phyloP scores from a whole-genome alignment of 2,329 filamentous ascomycete genomes.

The Blumeriella jaapii region DNA sequence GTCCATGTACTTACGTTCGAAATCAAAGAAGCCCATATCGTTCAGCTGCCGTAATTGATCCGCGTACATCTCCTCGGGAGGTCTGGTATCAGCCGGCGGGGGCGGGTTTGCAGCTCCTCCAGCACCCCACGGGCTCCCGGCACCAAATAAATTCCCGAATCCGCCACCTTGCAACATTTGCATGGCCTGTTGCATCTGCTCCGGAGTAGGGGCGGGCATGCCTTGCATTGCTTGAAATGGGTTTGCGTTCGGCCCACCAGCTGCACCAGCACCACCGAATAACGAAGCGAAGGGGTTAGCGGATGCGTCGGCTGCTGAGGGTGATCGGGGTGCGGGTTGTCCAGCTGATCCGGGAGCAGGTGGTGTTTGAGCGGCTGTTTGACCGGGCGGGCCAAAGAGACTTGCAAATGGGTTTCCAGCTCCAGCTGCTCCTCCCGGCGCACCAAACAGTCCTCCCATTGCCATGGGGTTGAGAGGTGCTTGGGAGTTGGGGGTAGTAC shows the following conservation, averaged over 20 bases:
- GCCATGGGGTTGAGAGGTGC: constrained; percentile 22
- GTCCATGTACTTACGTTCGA: constrained; percentile 58
- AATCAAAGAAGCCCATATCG: constrained; percentile 98
- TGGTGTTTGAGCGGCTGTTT: constrained; percentile 22
- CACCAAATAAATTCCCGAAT: constrained; percentile 18
- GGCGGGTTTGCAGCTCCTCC: constrained; percentile 32
- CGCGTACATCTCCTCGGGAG: constrained; percentile 87
- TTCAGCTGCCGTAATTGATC: constrained; percentile 87
- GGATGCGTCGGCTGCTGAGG: constrained; percentile 25
- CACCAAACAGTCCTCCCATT: constrained; percentile 25
- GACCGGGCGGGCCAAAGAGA: constrained; percentile 36
- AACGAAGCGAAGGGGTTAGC: constrained; percentile 58
- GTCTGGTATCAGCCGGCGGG: constrained; percentile 65
- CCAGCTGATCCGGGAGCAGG: constrained; percentile 25
- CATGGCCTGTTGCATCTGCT: constrained; percentile 43
- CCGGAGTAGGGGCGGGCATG: constrained; percentile 40
- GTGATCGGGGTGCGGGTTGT: constrained; percentile 25
- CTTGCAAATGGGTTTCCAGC: constrained; percentile 49
- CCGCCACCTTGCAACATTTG: constrained; percentile 27
- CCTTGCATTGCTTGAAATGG: constrained; percentile 34
- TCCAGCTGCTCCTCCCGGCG: constrained; percentile 21
- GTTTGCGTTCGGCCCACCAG: constrained; percentile 13
- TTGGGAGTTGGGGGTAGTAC: constrained; percentile 23
- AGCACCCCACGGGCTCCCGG: constrained; percentile 25
- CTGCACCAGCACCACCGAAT: constrained; percentile 34